These are phyloP conservation scores for Magnaporthiopsis incrustans DNA, from an alignment of 2,329 filamentous ascomycete genomes.

Conservation along the genomic window DNA sequence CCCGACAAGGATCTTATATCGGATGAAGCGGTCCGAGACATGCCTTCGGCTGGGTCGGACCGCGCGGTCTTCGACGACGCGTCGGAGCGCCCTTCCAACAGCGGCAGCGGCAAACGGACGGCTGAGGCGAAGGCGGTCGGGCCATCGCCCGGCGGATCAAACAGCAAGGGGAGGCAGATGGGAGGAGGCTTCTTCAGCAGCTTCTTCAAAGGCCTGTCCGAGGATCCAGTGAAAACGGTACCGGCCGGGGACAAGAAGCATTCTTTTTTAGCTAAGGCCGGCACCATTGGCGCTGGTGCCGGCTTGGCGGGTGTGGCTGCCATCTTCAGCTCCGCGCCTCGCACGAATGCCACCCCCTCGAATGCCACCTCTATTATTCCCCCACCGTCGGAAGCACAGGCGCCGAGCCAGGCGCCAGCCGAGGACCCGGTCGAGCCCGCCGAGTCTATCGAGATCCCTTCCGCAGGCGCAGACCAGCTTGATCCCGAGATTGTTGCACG, in stretches of 20 bases:
- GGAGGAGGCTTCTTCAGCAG: slow-evolving; percentile 38
- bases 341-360: slow-evolving; percentile 34
- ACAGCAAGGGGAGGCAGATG: slow-evolving; percentile 31
- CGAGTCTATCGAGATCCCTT: slow-evolving; percentile 8
- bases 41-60: slow-evolving; percentile 42
- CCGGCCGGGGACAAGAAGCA: slow-evolving; percentile 25
- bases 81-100: slow-evolving; percentile 29
- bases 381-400: not conserved
- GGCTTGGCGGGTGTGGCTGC: slow-evolving; percentile 46
- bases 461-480: slow-evolving; percentile 25
- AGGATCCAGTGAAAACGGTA: slow-evolving; percentile 22
- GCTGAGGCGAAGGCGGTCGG: slow-evolving; percentile 39
- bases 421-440: slow-evolving; percentile 2
- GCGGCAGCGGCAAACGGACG: slow-evolving; percentile 32
- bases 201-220: slow-evolving; percentile 31
- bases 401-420: slow-evolving; percentile 1
- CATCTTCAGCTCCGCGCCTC: slow-evolving; percentile 29
- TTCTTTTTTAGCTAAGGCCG: slow-evolving; percentile 68
- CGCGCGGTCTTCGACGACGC: slow-evolving; percentile 25
- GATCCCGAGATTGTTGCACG: slow-evolving; percentile 52
- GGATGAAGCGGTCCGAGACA: slow-evolving; percentile 31
- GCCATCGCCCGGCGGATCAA: slow-evolving; percentile 31
- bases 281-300: slow-evolving; percentile 62
- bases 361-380: slow-evolving; percentile 28
- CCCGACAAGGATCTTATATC: slow-evolving; percentile 30